Conservation (phyloP, 345 rosid genomes). For the Clarkia xantiana region DNA sequence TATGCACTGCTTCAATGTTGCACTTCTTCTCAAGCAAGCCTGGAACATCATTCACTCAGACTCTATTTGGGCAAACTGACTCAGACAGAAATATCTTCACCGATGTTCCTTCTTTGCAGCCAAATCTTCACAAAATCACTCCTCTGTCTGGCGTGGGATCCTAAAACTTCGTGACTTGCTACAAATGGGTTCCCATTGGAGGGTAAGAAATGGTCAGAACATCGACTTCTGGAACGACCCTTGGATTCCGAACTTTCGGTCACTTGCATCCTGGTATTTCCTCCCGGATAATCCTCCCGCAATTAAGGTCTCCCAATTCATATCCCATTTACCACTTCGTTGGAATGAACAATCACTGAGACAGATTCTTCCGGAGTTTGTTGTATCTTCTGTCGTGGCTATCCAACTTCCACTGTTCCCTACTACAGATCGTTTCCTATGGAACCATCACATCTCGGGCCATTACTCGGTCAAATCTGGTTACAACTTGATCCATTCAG, state of each 20-base stretch:
- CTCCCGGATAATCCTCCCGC: no score
- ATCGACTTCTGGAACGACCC: not conserved
- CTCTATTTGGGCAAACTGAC: not conserved
- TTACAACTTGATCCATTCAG: no score
- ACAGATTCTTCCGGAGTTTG: no score
- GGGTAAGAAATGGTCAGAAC: not conserved
- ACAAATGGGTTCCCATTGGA: not conserved
- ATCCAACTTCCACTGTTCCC: no score
- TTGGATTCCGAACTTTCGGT: not conserved
- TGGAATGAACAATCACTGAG: no score
- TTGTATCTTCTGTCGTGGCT: no score
- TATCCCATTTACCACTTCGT: no score
- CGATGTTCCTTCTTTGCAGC: not conserved
- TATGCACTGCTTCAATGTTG: not conserved
- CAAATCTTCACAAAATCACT: not conserved
- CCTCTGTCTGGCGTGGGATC: not conserved
- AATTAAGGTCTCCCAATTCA: no score
- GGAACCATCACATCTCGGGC: no score
- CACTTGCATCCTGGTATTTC: no score
- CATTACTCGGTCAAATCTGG: no score
- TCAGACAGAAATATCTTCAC: not conserved
- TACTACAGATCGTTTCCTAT: no score
- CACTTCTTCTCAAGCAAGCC: not conserved
- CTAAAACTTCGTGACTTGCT: not conserved
- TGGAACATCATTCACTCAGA: not conserved